Conservation (phyloP, 352 stramenopile genomes). For the Phytophthora pseudosyringae region DNA sequence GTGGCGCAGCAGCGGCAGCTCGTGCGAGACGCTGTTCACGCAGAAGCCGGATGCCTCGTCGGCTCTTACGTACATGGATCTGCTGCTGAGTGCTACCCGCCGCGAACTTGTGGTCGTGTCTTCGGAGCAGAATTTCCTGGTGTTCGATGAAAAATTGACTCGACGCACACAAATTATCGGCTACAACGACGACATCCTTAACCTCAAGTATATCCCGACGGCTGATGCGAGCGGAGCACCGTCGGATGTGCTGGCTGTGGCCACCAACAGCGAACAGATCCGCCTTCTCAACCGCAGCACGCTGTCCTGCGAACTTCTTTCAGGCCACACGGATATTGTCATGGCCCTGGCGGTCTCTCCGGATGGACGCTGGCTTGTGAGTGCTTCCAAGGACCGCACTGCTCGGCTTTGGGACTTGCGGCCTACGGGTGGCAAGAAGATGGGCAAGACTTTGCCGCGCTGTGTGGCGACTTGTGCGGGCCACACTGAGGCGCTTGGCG, state of each 20-base stretch:
- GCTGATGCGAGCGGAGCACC: conserved; percentile 52
- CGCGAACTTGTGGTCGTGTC: conserved; percentile 83
- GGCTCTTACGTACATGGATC: conserved; percentile 53
- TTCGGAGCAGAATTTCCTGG: conserved; percentile 87
- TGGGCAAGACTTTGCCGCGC: conserved; percentile 41
- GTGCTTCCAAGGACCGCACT: conserved; percentile 95
- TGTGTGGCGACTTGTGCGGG: conserved; percentile 92
- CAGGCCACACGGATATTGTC: conserved; percentile 97
- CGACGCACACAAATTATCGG: conserved; percentile 86
- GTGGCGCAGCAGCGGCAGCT: conserved; percentile 50
- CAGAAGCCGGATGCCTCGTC: conserved; percentile 46
- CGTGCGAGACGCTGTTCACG: conserved; percentile 56
- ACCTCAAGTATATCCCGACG: conserved; percentile 94
- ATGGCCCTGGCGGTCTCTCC: conserved; percentile 94
- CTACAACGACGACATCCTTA: conserved; percentile 98
- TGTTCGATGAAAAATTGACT: conserved; percentile 77
- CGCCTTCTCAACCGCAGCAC: conserved; percentile 93
- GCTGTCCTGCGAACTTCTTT: conserved; percentile 94
- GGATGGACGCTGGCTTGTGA: conserved; percentile 91
- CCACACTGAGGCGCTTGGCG: conserved; percentile 95
- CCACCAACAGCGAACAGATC: conserved; percentile 97
- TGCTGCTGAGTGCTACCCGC: conserved; percentile 59
- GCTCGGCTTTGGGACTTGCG: conserved; percentile 92
- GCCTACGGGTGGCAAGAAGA: conserved; percentile 40
- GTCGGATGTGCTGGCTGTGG: conserved; percentile 90